These are phyloP conservation scores for Nigrospora sphaerica DNA, from an alignment of 2,329 filamentous ascomycete genomes.

Conservation along the genomic window DNA sequence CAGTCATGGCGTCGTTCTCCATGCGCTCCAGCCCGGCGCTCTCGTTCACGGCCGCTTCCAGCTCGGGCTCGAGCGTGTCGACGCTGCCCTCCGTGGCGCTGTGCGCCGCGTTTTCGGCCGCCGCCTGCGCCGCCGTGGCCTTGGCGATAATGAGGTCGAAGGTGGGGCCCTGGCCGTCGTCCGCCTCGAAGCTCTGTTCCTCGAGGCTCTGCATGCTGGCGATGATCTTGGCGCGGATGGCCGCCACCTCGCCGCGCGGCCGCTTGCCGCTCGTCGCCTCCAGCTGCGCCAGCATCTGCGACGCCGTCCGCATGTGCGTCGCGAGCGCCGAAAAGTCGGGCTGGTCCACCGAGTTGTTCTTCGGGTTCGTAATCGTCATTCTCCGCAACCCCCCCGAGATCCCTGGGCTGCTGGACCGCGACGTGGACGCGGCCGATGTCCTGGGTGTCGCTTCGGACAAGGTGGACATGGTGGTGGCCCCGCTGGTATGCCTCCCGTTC, in stretches of 20 bases:
- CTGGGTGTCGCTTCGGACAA: constrained; percentile 58
- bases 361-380: constrained; percentile 50
- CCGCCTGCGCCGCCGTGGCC: constrained; percentile 42
- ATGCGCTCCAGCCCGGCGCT: constrained; percentile 74
- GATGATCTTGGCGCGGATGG: constrained; percentile 80
- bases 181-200: constrained; percentile 74
- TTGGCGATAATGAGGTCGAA: constrained; percentile 81
- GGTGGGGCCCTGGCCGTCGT: constrained; percentile 64
- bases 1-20: constrained; percentile 86
- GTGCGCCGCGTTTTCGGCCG: constrained; percentile 21
- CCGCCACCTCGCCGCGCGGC: constrained; percentile 72
- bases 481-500: constrained; percentile 18
- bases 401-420: constrained; percentile 61
- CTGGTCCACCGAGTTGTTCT: constrained; percentile 55
- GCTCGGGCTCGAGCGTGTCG: constrained; percentile 20
- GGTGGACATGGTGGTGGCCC: constrained; percentile 32
- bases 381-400: constrained; percentile 57
- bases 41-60: constrained; percentile 51
- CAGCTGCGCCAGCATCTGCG: constrained; percentile 79
- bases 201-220: constrained; percentile 85
- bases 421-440: constrained; percentile 61
- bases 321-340: constrained; percentile 77
- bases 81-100: neutral
- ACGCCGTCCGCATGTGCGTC: constrained; percentile 81
- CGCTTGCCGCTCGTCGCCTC: constrained; percentile 75